Evolutionary conservation across 805 yeast genomes (phyloP), one percentile per base, ranked within the genome.

Genomic region (Saturnispora saitoi): DNA sequence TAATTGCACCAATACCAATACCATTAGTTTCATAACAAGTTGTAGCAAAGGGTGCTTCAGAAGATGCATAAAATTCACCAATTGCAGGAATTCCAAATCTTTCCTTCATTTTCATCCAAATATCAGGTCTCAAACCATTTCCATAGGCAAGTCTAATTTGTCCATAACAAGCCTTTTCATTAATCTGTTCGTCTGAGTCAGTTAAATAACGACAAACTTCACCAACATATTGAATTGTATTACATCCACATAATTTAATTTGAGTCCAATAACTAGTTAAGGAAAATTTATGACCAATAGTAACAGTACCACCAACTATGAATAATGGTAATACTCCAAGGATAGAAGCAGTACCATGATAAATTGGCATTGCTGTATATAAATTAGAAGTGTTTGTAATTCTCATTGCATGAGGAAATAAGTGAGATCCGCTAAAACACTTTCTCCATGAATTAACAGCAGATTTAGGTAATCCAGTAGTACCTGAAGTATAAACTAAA

Each of bases 371-470:
- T 1, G 96, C 86, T 0, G 96, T 86, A 68, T 84, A 85, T 9
- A 87, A 81, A 11, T 73, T 76, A 14, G 85, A 78, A 4, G 69
- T 61, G 5, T 64, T 52, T n/a, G 69, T 64, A 55, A 87, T 71
- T 51, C 79, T 75, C 69, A 84, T 75, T 38, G 86, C 81, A 54
- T 74, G 74, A 1, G 87, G 86, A 60, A 87, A 89, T 24, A 86
- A 61, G 2, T 73, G 65, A 1, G 87, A 69, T 1, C 95, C 95
- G 70, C 84, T 70, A 42, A 73, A 76, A 6, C 85, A 76, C 65
- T 89, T 90, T 58, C 88, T 75, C 96, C 96, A 89, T 4, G 93
- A 82, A 81, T 90, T 81, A 48, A 86, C 83, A 2, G 95, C 97
- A 4, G 96, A 85, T 65, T 90, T 90, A 14, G 98, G 97, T 52